Conservation (phyloP, 2,329 filamentous ascomycete genomes). For the Thyridium curvatum region DNA sequence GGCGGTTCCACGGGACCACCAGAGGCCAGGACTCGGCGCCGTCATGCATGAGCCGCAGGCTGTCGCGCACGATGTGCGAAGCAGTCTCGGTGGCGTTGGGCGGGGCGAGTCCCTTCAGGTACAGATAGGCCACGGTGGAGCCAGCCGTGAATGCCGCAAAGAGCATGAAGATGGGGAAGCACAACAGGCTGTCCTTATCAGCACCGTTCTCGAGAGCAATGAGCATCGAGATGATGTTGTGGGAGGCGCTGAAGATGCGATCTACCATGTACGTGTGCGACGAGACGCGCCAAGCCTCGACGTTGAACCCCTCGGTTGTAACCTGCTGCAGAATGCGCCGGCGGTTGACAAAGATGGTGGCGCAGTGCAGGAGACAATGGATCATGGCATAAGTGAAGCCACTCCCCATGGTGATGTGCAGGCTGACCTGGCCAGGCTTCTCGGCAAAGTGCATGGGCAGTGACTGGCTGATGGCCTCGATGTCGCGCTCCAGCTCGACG, state of each 20-base stretch:
- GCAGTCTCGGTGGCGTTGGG: conserved; percentile 51
- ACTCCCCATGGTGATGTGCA: conserved; percentile 59
- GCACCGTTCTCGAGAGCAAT: conserved; percentile 48
- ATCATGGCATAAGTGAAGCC: conserved; percentile 58
- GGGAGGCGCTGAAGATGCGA: conserved; percentile 51
- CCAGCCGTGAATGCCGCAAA: conserved; percentile 57
- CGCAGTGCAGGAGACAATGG: conserved; percentile 54
- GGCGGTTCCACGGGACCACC: conserved; percentile 53
- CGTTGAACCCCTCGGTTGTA: conserved; percentile 42
- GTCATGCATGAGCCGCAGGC: conserved; percentile 52
- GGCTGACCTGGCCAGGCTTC: conserved; percentile 53
- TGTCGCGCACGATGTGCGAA: conserved; percentile 49
- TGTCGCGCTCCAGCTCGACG: conserved; percentile 42
- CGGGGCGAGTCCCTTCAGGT: conserved; percentile 54
- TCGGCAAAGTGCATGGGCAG: conserved; percentile 55
- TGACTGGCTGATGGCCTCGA: conserved; percentile 46
- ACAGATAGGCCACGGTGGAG: conserved; percentile 55
- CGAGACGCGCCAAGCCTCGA: conserved; percentile 44
- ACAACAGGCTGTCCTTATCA: conserved; percentile 53
- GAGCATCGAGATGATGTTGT: conserved; percentile 50
- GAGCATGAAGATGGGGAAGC: conserved; percentile 58
- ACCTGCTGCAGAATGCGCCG: conserved; percentile 53
- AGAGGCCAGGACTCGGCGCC: conserved; percentile 55
- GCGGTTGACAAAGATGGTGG: conserved; percentile 55
- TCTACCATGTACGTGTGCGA: conserved; percentile 46